Percentiles rank a stretch among this genome's conserved stretches.
Evolutionary conservation across 2,329 filamentous ascomycete species (phyloP).

Genomic region (Sporothrix sp.): DNA sequence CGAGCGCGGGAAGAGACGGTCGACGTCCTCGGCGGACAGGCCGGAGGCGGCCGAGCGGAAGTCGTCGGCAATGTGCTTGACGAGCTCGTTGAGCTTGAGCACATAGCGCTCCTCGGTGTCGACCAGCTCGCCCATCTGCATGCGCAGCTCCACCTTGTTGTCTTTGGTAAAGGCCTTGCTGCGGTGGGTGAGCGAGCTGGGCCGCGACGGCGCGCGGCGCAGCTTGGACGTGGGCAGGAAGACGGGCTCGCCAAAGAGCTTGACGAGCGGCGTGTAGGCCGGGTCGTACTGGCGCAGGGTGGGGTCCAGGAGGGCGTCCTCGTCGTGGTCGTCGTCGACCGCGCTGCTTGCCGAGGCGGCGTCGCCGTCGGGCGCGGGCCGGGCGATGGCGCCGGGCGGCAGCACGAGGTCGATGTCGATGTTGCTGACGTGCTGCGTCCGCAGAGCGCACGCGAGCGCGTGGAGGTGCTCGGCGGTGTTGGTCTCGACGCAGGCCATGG

Average conservation of each 20-base stretch:
- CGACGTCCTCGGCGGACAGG: constrained; percentile 61
- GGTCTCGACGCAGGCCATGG: constrained; percentile 75
- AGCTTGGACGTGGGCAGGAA: constrained; percentile 81
- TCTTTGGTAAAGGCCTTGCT: constrained; percentile 68
- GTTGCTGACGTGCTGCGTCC: constrained; percentile 73
- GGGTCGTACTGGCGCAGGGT: constrained; percentile 59
- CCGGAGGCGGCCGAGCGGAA: constrained; percentile 58
- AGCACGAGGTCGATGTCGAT: constrained; percentile 81
- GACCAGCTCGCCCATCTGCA: constrained; percentile 82
- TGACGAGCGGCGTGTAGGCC: constrained; percentile 65
- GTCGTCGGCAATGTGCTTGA: constrained; percentile 69
- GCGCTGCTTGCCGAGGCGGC: constrained; percentile 20
- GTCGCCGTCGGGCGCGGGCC: constrained; percentile 38
- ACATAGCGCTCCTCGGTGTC: constrained; percentile 95
- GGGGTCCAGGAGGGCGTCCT: constrained; percentile 57
- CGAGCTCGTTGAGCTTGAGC: constrained; percentile 72
- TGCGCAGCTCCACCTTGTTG: constrained; percentile 74
- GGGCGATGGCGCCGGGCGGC: constrained; percentile 60
- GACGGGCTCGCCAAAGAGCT: constrained; percentile 69
- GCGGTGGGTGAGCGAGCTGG: constrained; percentile 62
- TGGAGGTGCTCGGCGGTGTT: constrained; percentile 60
- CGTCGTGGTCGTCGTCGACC: constrained; percentile 43
- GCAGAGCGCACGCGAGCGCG: constrained; percentile 64
- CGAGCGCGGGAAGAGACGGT: constrained; percentile 70
- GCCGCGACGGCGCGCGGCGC: constrained; percentile 77